These are phyloP conservation scores for Cutaneotrichosporon cutaneum DNA, from an alignment of 1,284 basidiomycete species.

Conservation along the genomic window DNA sequence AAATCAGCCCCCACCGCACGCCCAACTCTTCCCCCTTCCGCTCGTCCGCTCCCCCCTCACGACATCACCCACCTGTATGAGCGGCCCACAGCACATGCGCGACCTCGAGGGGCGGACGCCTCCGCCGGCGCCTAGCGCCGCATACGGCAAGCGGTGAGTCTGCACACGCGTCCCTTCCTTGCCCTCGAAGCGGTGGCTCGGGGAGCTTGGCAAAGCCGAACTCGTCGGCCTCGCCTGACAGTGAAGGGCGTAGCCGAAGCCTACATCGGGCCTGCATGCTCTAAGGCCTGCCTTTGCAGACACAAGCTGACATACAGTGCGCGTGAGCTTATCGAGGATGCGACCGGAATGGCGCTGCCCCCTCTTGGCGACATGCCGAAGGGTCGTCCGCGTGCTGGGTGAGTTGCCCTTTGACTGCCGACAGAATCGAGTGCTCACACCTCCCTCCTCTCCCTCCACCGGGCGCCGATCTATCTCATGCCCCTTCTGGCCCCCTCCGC, in stretches of 20 bases:
- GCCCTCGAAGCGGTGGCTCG: background rate
- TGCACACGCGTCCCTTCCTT: background rate
- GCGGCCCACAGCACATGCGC: slow-evolving; percentile 7
- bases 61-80: slow-evolving; percentile 1
- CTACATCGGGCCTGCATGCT: background rate
- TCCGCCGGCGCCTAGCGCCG: slow-evolving; percentile 82
- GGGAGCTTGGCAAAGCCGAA: background rate
- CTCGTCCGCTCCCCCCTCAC: no score
- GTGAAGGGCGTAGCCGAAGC: background rate
- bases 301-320: slow-evolving; percentile 57
- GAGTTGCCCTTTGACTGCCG: slow-evolving; percentile 20
- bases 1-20: background rate
- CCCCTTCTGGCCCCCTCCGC: background rate
- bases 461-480: slow-evolving; percentile 5
- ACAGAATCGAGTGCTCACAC: slow-evolving; percentile 8
- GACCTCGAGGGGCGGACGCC: slow-evolving; percentile 56
- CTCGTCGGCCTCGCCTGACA: background rate
- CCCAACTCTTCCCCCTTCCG: background rate
- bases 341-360: slow-evolving; percentile 56
- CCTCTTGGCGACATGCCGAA: slow-evolving; percentile 60
- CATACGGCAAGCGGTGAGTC: slow-evolving; percentile 75
- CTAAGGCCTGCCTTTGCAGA: background rate
- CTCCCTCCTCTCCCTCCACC: background rate
- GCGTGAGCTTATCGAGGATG: slow-evolving; percentile 74
- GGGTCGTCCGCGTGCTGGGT: slow-evolving; percentile 51